Base-by-base conservation (phyloP, 1,284 basidiomycete species). In the Ceratorhiza oryzae-sativae region DNA sequence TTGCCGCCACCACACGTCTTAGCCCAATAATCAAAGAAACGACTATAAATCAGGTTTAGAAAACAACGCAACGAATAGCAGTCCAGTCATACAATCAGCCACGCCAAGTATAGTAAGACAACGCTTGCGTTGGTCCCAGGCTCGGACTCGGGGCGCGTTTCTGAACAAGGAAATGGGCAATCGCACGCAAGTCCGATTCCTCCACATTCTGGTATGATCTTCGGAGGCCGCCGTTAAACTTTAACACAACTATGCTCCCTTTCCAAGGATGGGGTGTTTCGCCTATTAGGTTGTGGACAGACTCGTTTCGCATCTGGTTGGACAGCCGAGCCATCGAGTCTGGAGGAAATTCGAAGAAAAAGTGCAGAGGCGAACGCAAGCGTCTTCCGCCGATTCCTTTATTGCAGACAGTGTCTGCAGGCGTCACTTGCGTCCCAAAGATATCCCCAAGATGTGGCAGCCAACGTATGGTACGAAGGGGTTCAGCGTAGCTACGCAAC, bases 211-310 rank as follows among this genome's bases (percentile, higher is more conserved):
- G 41, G n/a, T 61, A 61, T 18, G 23, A 41, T 45, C 42, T 18
- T 23, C 42, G 15, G 18, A 15, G 41, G 27, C 27, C 39, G 10
- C 41, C 59, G 45, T 61, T 45, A 41, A 46, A 61, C 39, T 61
- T 61, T 15, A 61, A 23, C 23, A 45, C 59, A 1, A 61, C 42
- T 3, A 61, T 48, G 27, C 48, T 45, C 2, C 59, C 59, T n/a
- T 61, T 61, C 59, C 59, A 61, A 32, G 59, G 41, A 18, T 46
- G 42, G n/a, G 41, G 41, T 0, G 59, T 61, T 45, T 32, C 42
- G 3, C 59, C 59, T 10, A 42, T 20, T 13, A 61, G 13, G 2
- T 41, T 25, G 6, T 61, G 13, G 15, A 61, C 42, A 2, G 41
- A 27, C 13, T 61, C 25, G 59, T 48, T 61, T 20, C 18, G 59